A percentile compares a stretch with the other conserved stretches of the same genome.
phyloP scores from a whole-genome alignment of 2,329 filamentous ascomycete species.

The Cladosporium austrohemisphaericum region DNA sequence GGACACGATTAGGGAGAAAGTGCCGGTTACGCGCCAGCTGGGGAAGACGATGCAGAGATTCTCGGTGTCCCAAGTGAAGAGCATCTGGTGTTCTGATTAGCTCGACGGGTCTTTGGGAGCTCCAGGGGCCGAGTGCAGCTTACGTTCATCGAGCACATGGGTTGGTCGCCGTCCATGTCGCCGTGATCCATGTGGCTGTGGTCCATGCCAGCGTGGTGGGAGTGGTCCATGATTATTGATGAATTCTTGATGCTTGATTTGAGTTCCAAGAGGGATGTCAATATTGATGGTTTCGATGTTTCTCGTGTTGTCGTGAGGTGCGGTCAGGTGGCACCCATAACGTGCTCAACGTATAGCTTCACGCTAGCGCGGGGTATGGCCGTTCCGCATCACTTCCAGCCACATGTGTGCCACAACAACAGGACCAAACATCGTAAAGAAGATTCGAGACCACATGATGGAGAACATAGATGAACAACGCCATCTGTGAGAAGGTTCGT shows the following conservation, averaged over 20 bases:
- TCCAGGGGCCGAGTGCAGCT: slow-evolving; percentile 30
- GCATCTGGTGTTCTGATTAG: slow-evolving; percentile 77
- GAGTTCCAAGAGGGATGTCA: no score
- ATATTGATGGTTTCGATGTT: no score
- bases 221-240: slow-evolving; percentile 4
- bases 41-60: slow-evolving; percentile 96
- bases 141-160: slow-evolving; percentile 88
- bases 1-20: slow-evolving; percentile 71
- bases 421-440: no score
- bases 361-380: background rate
- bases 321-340: background rate
- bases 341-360: slow-evolving; percentile 7
- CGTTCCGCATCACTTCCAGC: background rate
- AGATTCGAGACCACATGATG: no score
- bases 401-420: background rate
- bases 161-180: slow-evolving; percentile 51
- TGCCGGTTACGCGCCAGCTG: slow-evolving; percentile 79
- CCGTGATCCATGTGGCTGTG: slow-evolving; percentile 56
- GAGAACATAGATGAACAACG: no score
- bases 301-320: background rate
- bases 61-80: slow-evolving; percentile 92
- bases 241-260: no score
- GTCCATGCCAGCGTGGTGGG: slow-evolving; percentile 42
- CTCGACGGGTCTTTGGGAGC: background rate
- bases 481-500: no score